Conservation (phyloP, 1,139 yeast genomes). For the Saccharomyces hybrid region DNA sequence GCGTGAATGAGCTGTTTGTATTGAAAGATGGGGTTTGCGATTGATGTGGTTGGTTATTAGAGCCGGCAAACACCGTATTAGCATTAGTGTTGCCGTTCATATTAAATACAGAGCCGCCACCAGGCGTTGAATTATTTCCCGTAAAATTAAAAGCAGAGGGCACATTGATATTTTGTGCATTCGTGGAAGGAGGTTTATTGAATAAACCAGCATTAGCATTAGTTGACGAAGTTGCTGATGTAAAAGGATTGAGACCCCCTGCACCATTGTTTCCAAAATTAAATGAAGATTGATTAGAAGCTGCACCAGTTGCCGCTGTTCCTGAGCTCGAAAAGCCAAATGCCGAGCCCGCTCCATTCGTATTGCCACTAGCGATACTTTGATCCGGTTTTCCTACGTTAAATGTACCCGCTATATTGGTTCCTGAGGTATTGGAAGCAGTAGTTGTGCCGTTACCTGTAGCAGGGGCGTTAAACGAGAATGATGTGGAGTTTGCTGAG, state of each 20-base stretch:
- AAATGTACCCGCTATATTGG: constrained; percentile 1
- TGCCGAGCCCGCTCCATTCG: neutral
- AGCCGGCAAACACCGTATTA: constrained; percentile 1
- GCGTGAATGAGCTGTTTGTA: constrained; percentile 12
- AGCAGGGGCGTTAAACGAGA: constrained; percentile 2
- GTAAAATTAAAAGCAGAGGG: neutral
- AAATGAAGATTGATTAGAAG: constrained; percentile 4
- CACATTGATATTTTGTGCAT: neutral
- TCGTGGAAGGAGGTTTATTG: neutral
- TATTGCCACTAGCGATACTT: neutral
- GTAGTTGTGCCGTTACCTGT: neutral
- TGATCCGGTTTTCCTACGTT: constrained; percentile 4
- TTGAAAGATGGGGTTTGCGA: constrained; percentile 3
- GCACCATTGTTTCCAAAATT: neutral
- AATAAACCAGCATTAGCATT: neutral
- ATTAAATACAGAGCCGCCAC: neutral
- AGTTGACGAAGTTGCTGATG: neutral
- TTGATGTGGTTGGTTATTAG: constrained; percentile 6
- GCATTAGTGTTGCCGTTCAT: neutral
- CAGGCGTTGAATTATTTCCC: neutral
- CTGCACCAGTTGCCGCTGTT: neutral
- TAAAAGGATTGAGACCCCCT: neutral
- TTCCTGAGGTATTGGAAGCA: neutral
- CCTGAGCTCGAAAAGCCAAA: neutral
- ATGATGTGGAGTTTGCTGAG: constrained; percentile 1